Percentiles rank a stretch among this genome's conserved stretches.
These are phyloP conservation scores for Aspergillus caelatus DNA, from an alignment of 2,329 filamentous ascomycete genomes.

Conservation along the genomic window DNA sequence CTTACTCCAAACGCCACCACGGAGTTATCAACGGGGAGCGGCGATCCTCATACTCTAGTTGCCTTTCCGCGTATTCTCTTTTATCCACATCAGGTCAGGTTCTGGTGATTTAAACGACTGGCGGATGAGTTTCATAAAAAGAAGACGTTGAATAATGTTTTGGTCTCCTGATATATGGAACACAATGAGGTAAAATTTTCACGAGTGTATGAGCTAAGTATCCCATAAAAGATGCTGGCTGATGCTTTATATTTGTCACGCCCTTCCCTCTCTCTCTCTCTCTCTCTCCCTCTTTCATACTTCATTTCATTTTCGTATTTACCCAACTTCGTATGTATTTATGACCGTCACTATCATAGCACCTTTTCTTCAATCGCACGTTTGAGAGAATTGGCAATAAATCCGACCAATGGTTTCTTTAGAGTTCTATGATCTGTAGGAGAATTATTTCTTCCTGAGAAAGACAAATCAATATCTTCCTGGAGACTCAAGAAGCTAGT, in stretches of 20 bases:
- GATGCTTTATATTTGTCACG: neutral
- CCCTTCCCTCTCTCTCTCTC: neutral
- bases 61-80: neutral
- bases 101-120: neutral
- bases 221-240: neutral
- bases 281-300: neutral
- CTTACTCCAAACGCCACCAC: neutral
- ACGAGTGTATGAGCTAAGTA: neutral
- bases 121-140: neutral
- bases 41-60: neutral
- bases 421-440: neutral
- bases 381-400: neutral
- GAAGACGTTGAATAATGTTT: neutral
- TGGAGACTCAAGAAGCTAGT: too few species aligned
- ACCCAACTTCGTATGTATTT: neutral
- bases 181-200: neutral
- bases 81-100: neutral
- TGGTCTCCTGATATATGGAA: neutral
- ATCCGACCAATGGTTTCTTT: neutral
- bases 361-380: neutral
- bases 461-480: too few species aligned
- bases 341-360: neutral
- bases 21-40: neutral
- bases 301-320: neutral
- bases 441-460: too few species aligned